phyloP scores from a whole-genome alignment of 805 yeast species.

The Ogataea nonfermentans region DNA sequence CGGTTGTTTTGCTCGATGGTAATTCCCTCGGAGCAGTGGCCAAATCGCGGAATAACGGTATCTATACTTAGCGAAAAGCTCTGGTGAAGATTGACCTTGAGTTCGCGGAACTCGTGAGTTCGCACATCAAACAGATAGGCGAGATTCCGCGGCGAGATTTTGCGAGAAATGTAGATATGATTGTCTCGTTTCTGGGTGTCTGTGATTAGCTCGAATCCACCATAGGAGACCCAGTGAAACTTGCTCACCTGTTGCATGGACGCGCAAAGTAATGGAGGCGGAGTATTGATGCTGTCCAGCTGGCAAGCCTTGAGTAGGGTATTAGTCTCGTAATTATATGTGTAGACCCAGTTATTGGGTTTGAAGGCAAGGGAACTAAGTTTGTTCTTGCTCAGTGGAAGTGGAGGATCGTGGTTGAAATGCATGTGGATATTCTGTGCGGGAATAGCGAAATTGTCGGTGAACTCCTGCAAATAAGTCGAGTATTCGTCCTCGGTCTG shows the following conservation, averaged over 20 bases:
- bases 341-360: conserved; percentile 38
- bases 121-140: conserved; percentile 59
- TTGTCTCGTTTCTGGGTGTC: conserved; percentile 35
- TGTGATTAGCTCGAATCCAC: conserved; percentile 58
- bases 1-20: conserved; percentile 31
- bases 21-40: conserved; percentile 25
- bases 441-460: conserved; percentile 34
- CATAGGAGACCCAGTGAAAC: conserved; percentile 60
- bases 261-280: conserved; percentile 52
- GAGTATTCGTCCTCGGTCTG: conserved; percentile 26
- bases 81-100: conserved; percentile 37
- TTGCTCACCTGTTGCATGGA: conserved; percentile 49
- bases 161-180: conserved; percentile 38
- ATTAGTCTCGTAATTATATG: conserved; percentile 40
- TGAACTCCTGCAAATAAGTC: conserved; percentile 23
- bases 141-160: conserved; percentile 38
- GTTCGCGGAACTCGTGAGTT: conserved; percentile 47
- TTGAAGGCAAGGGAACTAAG: conserved; percentile 42
- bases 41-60: conserved; percentile 34
- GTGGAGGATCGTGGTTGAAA: conserved; percentile 40
- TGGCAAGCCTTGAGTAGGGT: conserved; percentile 29
- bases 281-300: conserved; percentile 27
- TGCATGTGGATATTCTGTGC: conserved; percentile 31
- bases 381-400: conserved; percentile 43
- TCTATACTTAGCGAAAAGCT: conserved; percentile 27